Base-by-base conservation (phyloP, 768 basidiomycete species). In the Suillus spraguei region DNA sequence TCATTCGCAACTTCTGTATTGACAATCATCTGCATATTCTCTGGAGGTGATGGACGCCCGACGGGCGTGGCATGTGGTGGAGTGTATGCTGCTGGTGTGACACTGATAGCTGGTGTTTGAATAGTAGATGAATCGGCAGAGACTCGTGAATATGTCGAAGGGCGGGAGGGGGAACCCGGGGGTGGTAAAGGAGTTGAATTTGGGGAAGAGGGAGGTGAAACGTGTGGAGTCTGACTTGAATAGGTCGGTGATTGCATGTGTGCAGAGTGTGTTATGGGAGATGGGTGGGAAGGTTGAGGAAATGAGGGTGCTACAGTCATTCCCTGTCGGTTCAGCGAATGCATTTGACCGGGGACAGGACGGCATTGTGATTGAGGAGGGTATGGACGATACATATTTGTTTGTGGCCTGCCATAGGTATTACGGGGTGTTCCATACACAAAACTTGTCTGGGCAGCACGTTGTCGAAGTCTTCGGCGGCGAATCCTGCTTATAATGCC, bases 1-100 rank as follows among this genome's bases (percentile, higher is more conserved):
- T 58, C 63, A 24, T 47, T 32, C 16, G 62, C 59, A 36, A 38
- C 36, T 16, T 66, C 74, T 0, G 74, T 72, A 11, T 61, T 13
- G 53, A 63, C 60, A 17, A 65, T 41, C 28, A 68, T 22, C 63
- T 62, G 39, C 50, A 41, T 17, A 41, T 35, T 62, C 38, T 32
- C 44, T 53, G 2, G 35, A 56, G 24, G 55, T 3, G 28, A 50
- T 16, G 14, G 49, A n/a, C 17, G 22, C 2, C 28, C 38, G 13
- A 17, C 17, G 9, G 60, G 17, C 13, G 16, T 24, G n/a, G 17
- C 53, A 35, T 17, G 65, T 54, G 58, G 47, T 0, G 58, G 11
- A 17, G 65, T 41, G 4, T 36, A 11, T 39, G 39, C 20, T n/a
- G 38, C 24, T 20, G 61, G 14, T n/a, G 24, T n/a, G 61, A 55